These are phyloP conservation scores for Waitea zeae DNA, from an alignment of 1,284 basidiomycete genomes.

Conservation along the genomic window DNA sequence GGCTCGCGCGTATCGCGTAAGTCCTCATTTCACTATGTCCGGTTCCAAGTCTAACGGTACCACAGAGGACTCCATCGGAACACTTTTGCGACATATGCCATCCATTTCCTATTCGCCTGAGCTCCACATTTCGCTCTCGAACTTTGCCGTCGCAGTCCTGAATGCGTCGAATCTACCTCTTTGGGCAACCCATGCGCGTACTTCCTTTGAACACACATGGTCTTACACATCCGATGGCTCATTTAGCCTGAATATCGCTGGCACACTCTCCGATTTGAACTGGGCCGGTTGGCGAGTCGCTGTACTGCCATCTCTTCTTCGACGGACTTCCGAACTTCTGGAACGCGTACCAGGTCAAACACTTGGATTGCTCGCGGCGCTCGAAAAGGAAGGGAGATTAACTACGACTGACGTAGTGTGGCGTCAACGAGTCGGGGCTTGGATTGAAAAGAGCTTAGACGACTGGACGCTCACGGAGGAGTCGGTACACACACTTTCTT, in stretches of 20 bases:
- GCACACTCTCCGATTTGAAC: slow-evolving; percentile 36
- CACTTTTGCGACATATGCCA: not conserved
- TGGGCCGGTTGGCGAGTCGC: slow-evolving; percentile 65
- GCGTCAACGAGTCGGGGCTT: slow-evolving; percentile 30
- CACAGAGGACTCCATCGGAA: too few relatives aligned
- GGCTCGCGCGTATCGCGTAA: too few relatives aligned
- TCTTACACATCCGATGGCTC: too few relatives aligned
- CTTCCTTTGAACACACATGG: too few relatives aligned
- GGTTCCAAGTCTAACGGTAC: too few relatives aligned
- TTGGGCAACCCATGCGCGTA: too few relatives aligned
- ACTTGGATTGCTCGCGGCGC: slow-evolving; percentile 30
- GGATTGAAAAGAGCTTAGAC: slow-evolving; percentile 19
- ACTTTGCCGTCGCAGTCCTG: slow-evolving; percentile 40
- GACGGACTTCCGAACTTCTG: slow-evolving; percentile 27
- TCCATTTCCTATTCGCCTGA: slow-evolving; percentile 30
- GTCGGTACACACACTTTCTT: slow-evolving; percentile 11
- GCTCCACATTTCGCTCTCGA: slow-evolving; percentile 45
- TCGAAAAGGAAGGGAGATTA: slow-evolving; percentile 29
- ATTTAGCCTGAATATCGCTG: slow-evolving; percentile 37
- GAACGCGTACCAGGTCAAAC: slow-evolving; percentile 19
- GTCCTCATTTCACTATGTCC: too few relatives aligned
- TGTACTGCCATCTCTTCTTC: slow-evolving; percentile 36
- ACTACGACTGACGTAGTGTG: slow-evolving; percentile 38
- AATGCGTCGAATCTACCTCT: slow-evolving; percentile 23
- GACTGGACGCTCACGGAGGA: slow-evolving; percentile 18